Percentiles rank a stretch among this genome's conserved stretches.
Conservation (phyloP, 1,139 yeast genomes). For the Debaryomycetaceae sp. region DNA sequence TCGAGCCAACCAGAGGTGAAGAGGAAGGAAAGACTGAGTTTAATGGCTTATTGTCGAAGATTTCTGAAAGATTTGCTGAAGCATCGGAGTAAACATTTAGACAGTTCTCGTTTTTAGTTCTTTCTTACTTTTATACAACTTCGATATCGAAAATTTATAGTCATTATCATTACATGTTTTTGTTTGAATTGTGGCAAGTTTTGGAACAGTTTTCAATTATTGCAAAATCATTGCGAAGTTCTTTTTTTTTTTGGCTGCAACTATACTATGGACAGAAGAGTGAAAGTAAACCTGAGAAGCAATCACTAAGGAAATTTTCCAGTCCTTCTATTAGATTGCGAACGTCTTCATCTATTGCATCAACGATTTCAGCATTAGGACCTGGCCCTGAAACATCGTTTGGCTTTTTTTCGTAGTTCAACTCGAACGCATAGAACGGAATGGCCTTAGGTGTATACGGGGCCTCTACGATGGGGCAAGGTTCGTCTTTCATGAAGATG, state of each 20-base stretch:
- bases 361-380: slow-evolving; percentile 10
- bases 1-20: slow-evolving; percentile 92
- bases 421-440: slow-evolving; percentile 20
- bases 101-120: slow-evolving; percentile 6
- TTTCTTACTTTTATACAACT: not conserved
- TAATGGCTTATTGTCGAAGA: slow-evolving; percentile 66
- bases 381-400: slow-evolving; percentile 7
- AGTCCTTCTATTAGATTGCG: slow-evolving; percentile 14
- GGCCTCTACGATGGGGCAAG: slow-evolving; percentile 7
- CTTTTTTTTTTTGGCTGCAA: not conserved
- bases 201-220: not conserved
- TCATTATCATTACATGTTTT: slow-evolving; percentile 2
- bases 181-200: not conserved
- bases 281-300: slow-evolving; percentile 6
- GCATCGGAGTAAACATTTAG: slow-evolving; percentile 66
- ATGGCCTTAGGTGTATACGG: slow-evolving; percentile 24
- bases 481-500: slow-evolving; percentile 4
- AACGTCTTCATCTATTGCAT: slow-evolving; percentile 16
- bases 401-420: slow-evolving; percentile 14
- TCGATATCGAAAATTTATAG: not conserved
- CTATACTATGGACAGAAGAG: not conserved
- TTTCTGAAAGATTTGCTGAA: slow-evolving; percentile 91
- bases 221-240: not conserved
- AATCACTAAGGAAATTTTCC: slow-evolving; percentile 16
- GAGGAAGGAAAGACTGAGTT: slow-evolving; percentile 72